A percentile compares a stretch with the other conserved stretches of the same genome.
Evolutionary conservation across 345 rosid genomes (phyloP).

Genomic region (Arabidopsis suecica): DNA sequence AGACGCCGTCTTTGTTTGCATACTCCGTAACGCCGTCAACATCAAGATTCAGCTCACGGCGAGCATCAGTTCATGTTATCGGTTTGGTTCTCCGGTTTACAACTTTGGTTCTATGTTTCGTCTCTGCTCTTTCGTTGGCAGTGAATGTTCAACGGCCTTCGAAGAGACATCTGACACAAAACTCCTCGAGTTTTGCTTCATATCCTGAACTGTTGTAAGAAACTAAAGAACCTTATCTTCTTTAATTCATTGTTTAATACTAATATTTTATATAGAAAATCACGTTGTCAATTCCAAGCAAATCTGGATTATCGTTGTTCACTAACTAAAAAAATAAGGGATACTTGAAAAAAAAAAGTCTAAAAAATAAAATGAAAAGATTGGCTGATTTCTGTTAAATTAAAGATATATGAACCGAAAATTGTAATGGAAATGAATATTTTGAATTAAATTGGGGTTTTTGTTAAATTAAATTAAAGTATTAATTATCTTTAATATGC

Average conservation of each 20-base stretch:
- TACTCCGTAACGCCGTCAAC: slow-evolving; percentile 52
- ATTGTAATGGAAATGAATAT: no score
- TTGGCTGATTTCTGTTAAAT: neutral
- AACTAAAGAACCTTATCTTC: slow-evolving; percentile 19
- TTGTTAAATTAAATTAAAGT: neutral
- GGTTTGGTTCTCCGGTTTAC: slow-evolving; percentile 58
- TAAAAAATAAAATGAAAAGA: neutral
- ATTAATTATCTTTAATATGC: neutral
- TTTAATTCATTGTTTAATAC: slow-evolving; percentile 14
- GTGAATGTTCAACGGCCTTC: slow-evolving; percentile 45
- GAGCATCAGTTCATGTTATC: slow-evolving; percentile 42
- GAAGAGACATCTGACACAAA: slow-evolving; percentile 37
- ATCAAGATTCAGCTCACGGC: slow-evolving; percentile 43
- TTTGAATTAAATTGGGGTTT: neutral
- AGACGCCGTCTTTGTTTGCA: slow-evolving; percentile 66
- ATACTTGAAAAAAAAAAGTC: neutral
- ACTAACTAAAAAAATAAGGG: neutral
- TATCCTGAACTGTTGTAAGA: slow-evolving; percentile 65
- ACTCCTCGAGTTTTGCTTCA: slow-evolving; percentile 53
- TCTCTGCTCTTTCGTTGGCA: slow-evolving; percentile 68
- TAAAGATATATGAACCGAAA: neutral
- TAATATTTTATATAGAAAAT: neutral
- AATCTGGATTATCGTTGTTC: neutral
- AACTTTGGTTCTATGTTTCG: slow-evolving; percentile 59
- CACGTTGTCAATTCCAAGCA: slow-evolving; percentile 12